A percentile compares a stretch with the other conserved stretches of the same genome.
These are phyloP conservation scores for Blastobotrys indianensis DNA, from an alignment of 1,139 yeast species.

Conservation along the genomic window DNA sequence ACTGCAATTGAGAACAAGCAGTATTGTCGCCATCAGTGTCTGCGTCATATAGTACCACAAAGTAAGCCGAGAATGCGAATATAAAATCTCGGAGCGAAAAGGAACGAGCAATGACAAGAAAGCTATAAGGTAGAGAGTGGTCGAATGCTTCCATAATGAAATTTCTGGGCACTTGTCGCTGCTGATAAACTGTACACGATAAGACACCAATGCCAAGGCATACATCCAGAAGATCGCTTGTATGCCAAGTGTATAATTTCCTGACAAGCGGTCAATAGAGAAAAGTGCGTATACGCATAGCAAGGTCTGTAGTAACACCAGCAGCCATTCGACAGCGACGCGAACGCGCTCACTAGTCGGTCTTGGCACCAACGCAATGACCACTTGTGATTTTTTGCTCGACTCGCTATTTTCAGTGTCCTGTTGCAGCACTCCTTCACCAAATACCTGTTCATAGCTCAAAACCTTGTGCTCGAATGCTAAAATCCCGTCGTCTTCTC, in stretches of 20 bases:
- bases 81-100: constrained; percentile 59
- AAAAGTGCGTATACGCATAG: constrained; percentile 31
- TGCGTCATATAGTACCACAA: constrained; percentile 32
- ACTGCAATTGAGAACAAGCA: constrained; percentile 50
- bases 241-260: constrained; percentile 34
- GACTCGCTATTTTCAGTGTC: not conserved
- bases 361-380: constrained; percentile 25
- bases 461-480: too few species aligned
- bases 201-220: constrained; percentile 43
- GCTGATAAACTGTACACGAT: constrained; percentile 47
- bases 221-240: constrained; percentile 48
- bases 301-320: constrained; percentile 14
- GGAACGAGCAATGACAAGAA: constrained; percentile 49
- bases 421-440: too few species aligned
- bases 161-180: constrained; percentile 27
- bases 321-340: constrained; percentile 22
- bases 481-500: too few species aligned
- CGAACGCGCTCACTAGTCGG: constrained; percentile 25
- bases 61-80: constrained; percentile 36
- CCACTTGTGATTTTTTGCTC: constrained; percentile 15
- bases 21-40: constrained; percentile 35
- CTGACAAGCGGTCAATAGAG: constrained; percentile 25
- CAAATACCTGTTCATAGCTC: too few species aligned
- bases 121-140: constrained; percentile 50
- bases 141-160: constrained; percentile 60